Evolutionary conservation across 108 stramenopile species (phyloP).

Genomic region (Cyclotella sp.): DNA sequence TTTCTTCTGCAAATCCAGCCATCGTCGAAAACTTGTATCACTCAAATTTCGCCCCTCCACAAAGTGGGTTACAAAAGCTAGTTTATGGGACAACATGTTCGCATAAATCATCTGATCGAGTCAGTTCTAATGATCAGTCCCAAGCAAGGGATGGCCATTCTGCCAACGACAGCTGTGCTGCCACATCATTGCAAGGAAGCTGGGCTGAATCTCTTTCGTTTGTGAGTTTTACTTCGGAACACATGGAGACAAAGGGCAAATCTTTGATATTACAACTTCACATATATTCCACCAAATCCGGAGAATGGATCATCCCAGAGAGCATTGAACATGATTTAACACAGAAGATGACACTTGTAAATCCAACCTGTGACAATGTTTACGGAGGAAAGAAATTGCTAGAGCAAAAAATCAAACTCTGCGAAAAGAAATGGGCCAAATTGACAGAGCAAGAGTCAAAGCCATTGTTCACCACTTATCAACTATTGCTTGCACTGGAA

Average conservation of each 20-base stretch:
- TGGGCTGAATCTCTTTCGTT: conserved; percentile 22
- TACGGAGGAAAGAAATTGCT: conserved; percentile 35
- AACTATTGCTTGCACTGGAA: conserved; percentile 29
- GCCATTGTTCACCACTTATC: neutral
- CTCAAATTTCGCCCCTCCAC: neutral
- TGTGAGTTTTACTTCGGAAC: neutral
- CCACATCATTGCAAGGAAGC: conserved; percentile 6
- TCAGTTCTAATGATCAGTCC: neutral
- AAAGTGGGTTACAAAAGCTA: neutral
- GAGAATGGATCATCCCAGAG: conserved; percentile 3
- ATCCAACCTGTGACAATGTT: conserved; percentile 12
- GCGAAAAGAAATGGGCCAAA: conserved; percentile 14
- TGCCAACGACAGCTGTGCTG: neutral
- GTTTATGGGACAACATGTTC: conserved; percentile 1
- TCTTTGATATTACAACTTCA: neutral
- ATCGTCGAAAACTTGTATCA: neutral
- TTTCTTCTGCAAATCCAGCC: neutral
- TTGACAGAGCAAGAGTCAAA: neutral
- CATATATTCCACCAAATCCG: conserved; percentile 8
- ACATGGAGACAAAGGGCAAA: neutral
- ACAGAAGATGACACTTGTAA: conserved; percentile 23
- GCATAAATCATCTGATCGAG: neutral
- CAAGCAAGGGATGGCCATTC: neutral
- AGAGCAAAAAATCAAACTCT: conserved; percentile 16
- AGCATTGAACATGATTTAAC: conserved; percentile 25